Evolutionary conservation across 306 rosid genomes (phyloP), one percentile per base, ranked within the genome.

Genomic region (Vigna angularis): DNA sequence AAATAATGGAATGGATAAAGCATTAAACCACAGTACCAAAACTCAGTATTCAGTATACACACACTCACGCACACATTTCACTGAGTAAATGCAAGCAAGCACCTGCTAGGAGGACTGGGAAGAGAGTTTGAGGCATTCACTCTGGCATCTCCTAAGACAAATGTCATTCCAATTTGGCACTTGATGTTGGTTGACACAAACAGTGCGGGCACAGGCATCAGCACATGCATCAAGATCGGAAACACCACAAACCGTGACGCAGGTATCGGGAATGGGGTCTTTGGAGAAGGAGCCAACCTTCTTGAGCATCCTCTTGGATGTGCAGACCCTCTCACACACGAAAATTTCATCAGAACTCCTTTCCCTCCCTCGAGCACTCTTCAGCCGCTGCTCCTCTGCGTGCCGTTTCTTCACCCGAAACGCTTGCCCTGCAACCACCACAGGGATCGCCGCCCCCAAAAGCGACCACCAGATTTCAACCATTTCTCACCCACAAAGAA

Each of bases 391-490:
- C 77, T 90, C 98, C 83, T 90, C 97, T 0, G 89, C 89, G 0
- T 40, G 86, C 85, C 73, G 86, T 71, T 88, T 90, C 91, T 90
- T 90, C 85, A 87, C 45, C 58, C 92, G 77, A 64, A 87, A 86
- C 42, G 93, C 97, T 73, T 94, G 92, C 73, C 97, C 98, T 9
- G 97, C 97, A 44, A 89, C 86, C 20, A 92, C 77, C 4, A 95
- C 95, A 1, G 98, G 97, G 68, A 92, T 85, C 26, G 92, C 97
- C 20, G 95, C 97, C 72, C 92, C 92, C 76, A 91, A 72, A 16
- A 91, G 87, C 40, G 98, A 88, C 98, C 98, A 94, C 98, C 98
- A 94, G 48, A 82, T 90, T 73, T 94, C 98, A 81, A 86, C 97
- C 98, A 92, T 94, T 62, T 74, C 87, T 17, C 22, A 56, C 38